These are phyloP conservation scores for Neospora caninum DNA, from an alignment of 169 alveolate genomes.

Conservation along the genomic window DNA sequence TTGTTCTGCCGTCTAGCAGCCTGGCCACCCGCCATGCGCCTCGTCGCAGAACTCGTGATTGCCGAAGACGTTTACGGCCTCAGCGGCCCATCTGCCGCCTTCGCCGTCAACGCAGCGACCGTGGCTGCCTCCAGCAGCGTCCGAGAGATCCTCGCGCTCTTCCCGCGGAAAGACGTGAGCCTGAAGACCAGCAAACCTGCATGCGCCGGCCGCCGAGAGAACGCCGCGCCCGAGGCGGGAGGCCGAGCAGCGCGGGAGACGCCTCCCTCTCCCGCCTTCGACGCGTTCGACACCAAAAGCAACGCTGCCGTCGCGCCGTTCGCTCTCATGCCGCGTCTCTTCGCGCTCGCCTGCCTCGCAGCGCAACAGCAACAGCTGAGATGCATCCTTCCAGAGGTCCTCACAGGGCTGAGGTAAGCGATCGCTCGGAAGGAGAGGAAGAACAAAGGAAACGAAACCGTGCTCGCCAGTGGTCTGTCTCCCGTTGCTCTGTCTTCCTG, in stretches of 20 bases:
- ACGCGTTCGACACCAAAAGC: not conserved
- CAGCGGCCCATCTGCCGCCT: constrained; percentile 55
- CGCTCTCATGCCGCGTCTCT: constrained; percentile 57
- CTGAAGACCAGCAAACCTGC: not conserved
- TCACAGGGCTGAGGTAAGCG: constrained; percentile 56
- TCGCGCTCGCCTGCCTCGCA: constrained; percentile 33
- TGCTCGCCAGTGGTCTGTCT: too few relatives aligned
- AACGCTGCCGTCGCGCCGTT: constrained; percentile 40
- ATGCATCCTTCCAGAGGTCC: constrained; percentile 50
- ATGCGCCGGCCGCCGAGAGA: not conserved
- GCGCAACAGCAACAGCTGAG: constrained; percentile 56
- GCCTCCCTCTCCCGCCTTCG: not conserved
- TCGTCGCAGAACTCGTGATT: constrained; percentile 49
- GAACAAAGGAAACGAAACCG: not conserved
- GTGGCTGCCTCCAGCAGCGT: not conserved
- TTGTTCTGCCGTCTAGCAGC: constrained; percentile 57
- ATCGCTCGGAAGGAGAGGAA: not conserved
- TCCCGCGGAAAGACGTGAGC: not conserved
- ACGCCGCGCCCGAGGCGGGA: too few relatives aligned
- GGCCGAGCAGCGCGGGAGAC: not conserved
- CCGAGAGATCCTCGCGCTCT: not conserved
- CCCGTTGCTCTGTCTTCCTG: too few relatives aligned
- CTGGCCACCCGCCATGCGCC: constrained; percentile 61
- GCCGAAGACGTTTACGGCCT: constrained; percentile 54
- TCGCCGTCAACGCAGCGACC: constrained; percentile 40